A percentile compares a stretch with the other conserved stretches of the same genome.
Evolutionary conservation across 1,284 basidiomycete species (phyloP).

Genomic region (Cryptococcus maquisensis): DNA sequence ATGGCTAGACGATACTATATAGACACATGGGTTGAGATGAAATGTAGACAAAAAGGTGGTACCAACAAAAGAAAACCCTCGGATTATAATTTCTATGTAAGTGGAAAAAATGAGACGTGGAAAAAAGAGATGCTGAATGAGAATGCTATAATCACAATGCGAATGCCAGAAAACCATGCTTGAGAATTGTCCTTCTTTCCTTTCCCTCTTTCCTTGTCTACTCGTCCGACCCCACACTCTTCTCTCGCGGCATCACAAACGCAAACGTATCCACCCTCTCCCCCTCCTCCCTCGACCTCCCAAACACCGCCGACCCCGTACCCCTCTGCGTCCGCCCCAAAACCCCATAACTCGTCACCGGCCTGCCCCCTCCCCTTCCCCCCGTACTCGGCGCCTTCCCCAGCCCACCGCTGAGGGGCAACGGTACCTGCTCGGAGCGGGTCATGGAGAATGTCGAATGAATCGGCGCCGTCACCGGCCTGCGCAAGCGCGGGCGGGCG

Average conservation of each 20-base stretch:
- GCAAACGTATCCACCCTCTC: not conserved
- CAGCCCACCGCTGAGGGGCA: not conserved
- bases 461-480: constrained; percentile 29
- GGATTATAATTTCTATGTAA: not conserved
- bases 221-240: not conserved
- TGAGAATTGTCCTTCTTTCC: not conserved
- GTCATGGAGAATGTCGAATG: constrained; percentile 21
- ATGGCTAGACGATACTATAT: not conserved
- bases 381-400: not conserved
- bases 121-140: not conserved
- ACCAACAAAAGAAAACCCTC: too few relatives aligned
- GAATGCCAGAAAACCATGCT: not conserved
- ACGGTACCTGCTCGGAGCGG: not conserved
- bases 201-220: not conserved
- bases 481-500: constrained; percentile 7
- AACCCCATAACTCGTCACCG: not conserved
- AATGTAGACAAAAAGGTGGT: too few relatives aligned
- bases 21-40: too few relatives aligned
- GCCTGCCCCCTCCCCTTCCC: not conserved
- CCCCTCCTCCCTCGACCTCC: not conserved
- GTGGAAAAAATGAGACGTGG: not conserved
- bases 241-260: not conserved
- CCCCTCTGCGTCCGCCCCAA: not conserved
- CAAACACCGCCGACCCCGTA: not conserved
- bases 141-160: not conserved